phyloP scores from a whole-genome alignment of 2,329 filamentous ascomycete genomes.

The Thermoascus crustaceus region DNA sequence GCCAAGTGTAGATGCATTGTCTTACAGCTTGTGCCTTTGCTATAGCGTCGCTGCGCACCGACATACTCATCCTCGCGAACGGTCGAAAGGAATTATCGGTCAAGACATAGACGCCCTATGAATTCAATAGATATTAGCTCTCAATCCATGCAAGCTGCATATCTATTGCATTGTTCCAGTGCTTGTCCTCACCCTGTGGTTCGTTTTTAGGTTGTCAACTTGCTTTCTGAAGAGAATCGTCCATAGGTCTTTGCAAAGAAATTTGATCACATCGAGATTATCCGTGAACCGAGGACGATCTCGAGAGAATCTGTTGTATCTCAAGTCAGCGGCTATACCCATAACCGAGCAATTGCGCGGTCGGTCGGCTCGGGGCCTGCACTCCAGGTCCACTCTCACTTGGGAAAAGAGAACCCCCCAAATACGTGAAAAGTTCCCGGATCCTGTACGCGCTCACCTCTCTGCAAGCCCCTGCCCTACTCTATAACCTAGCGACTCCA shows the following conservation, averaged over 20 bases:
- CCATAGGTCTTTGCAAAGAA: slow-evolving; percentile 98
- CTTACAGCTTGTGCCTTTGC: slow-evolving; percentile 68
- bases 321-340: background rate
- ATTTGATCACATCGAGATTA: slow-evolving; percentile 93
- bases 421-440: background rate
- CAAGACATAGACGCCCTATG: slow-evolving; percentile 83
- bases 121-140: slow-evolving; percentile 2
- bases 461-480: slow-evolving; percentile 90
- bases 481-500: slow-evolving; percentile 80
- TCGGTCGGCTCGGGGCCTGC: background rate
- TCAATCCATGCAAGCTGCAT: background rate
- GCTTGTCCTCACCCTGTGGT: slow-evolving; percentile 61
- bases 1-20: background rate
- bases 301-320: slow-evolving; percentile 29
- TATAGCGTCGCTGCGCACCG: slow-evolving; percentile 64
- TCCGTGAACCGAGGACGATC: slow-evolving; percentile 84
- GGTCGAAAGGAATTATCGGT: slow-evolving; percentile 90
- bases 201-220: slow-evolving; percentile 97
- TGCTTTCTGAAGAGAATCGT: slow-evolving; percentile 90
- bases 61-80: slow-evolving; percentile 80
- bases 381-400: background rate
- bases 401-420: background rate
- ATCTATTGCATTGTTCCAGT: background rate
- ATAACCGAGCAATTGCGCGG: background rate
- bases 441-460: slow-evolving; percentile 46